phyloP scores from a whole-genome alignment of 23 red algal species.

The Gracilaria gracilis region DNA sequence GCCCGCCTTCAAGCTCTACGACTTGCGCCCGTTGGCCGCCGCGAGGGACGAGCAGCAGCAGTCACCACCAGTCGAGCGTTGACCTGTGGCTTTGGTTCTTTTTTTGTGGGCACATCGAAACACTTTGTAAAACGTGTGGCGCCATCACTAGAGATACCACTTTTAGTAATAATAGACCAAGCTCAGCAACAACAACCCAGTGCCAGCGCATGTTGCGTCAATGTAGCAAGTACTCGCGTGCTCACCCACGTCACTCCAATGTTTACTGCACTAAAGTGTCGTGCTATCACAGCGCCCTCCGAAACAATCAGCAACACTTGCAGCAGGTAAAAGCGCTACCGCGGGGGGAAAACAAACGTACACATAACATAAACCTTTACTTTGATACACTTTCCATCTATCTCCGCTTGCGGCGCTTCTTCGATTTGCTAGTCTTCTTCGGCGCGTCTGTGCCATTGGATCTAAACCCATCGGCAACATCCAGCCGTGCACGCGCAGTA shows the following conservation, averaged over 20 bases:
- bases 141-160: no score
- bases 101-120: no score
- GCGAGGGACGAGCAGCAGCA: constrained; percentile 57
- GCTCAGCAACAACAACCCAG: no score
- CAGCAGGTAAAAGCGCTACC: background rate
- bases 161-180: no score
- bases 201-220: no score
- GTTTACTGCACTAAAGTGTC: background rate
- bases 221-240: background rate
- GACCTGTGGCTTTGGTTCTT: background rate
- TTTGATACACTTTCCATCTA: background rate
- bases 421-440: constrained; percentile 43
- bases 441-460: constrained; percentile 24
- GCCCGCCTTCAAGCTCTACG: constrained; percentile 67
- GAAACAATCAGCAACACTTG: background rate
- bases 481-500: constrained; percentile 1
- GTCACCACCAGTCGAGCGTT: background rate
- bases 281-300: background rate
- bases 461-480: constrained; percentile 65
- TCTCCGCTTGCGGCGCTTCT: constrained; percentile 80
- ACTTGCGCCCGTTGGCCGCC: constrained; percentile 54
- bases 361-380: no score
- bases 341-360: background rate
- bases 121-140: background rate
- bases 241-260: background rate